Evolutionary conservation across 192 early-diverging fungal genomes (phyloP), one percentile per base, ranked within the genome.

Genomic region (Gonapodya sp.): DNA sequence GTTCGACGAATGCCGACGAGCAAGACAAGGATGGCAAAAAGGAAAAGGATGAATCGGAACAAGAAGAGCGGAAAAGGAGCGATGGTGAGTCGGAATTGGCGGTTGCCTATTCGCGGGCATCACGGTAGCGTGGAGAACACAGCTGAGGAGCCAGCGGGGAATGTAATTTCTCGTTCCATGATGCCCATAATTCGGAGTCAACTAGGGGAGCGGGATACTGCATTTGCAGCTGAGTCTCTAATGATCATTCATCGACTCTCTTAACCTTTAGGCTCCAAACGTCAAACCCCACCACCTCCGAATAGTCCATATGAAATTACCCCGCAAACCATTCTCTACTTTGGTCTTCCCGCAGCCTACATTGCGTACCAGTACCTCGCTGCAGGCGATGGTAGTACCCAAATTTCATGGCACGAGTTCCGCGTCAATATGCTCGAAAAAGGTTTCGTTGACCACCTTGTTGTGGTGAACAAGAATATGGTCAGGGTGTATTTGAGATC

Each of bases 371-470:
- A 46, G 35, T 30, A 33, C 46, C 73, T 78, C 37, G 73, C 80
- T 18, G 2, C 36, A 14, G 16, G 34, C 74, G 80, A 75, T 31
- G 73, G 18, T 24, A 2, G 2, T 1, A 77, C 82, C 2, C 91
- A 96, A 82, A 95, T 98, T 78, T 96, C 95, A 18, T 98, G 92
- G 92, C 94, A 96, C 82, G 95, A 97, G 79, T 98, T 99, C 86
- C 90, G 95, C 16, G 91, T 89, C 31, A 88, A 92, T 34, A 92
- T 97, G 83, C 88, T 99, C 74, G 95, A 97, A 78, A 94, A 94
- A 82, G 97, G 96, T 31, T 88, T 94, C 73, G 97, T 99, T 0
- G 95, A 97, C 80, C 92, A 90, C 36, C 87, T 99, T 31, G 92
- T 92, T 1, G 96, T 99, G 2, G 85, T 96, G 64, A 99, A 99